These are phyloP conservation scores for Castanea crenata DNA, from an alignment of 306 rosid species.

Conservation along the genomic window DNA sequence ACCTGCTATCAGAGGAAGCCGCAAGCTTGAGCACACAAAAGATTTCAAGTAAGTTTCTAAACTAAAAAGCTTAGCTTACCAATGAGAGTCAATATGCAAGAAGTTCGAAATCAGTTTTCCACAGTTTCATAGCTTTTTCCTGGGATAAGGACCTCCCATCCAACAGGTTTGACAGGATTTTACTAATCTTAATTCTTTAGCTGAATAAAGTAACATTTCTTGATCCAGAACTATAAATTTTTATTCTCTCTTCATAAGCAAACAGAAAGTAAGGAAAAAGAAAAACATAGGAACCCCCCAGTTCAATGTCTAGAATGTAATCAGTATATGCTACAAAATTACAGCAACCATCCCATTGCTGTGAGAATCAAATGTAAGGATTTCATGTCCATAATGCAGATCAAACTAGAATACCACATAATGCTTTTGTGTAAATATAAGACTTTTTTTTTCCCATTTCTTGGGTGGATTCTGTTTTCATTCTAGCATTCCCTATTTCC, in stretches of 20 bases:
- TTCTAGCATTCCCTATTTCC: background rate
- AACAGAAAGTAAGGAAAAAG: background rate
- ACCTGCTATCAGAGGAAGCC: constrained; percentile 66
- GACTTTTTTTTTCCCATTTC: background rate
- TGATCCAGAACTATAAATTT: background rate
- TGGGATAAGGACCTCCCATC: background rate
- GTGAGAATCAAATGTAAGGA: background rate
- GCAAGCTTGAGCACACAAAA: constrained; percentile 69
- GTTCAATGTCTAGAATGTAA: background rate
- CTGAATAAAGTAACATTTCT: background rate
- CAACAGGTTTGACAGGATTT: background rate
- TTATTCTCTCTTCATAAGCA: background rate
- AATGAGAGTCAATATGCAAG: background rate
- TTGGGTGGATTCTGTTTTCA: background rate
- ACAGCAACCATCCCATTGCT: background rate
- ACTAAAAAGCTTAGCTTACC: background rate
- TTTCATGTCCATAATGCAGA: background rate
- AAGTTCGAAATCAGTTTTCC: background rate
- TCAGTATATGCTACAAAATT: background rate
- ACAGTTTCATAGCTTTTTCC: background rate
- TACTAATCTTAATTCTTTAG: background rate
- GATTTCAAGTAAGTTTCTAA: constrained; percentile 47
- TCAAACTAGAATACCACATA: background rate
- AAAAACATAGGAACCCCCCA: background rate
- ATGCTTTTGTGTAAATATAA: background rate